phyloP scores from a whole-genome alignment of 495 filamentous ascomycete genomes.

The Lindgomyces ingoldianus region DNA sequence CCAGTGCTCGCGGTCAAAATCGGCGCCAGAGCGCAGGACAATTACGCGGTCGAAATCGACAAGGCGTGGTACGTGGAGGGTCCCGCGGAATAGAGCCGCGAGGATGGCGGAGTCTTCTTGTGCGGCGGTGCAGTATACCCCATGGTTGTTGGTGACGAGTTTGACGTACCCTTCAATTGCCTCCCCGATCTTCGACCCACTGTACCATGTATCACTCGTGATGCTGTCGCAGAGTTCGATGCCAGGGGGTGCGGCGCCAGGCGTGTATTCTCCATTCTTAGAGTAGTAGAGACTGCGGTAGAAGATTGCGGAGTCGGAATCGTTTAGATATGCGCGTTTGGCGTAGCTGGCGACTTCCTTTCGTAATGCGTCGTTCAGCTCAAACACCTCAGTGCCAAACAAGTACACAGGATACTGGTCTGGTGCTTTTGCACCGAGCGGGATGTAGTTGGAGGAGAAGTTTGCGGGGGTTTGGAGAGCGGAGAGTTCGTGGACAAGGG shows the following conservation, averaged over 20 bases:
- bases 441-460: background rate
- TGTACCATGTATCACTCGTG: slow-evolving; percentile 73
- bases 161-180: slow-evolving; percentile 64
- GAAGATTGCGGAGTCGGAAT: slow-evolving; percentile 52
- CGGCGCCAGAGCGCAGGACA: slow-evolving; percentile 70
- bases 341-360: background rate
- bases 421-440: background rate
- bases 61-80: slow-evolving; percentile 51
- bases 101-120: slow-evolving; percentile 77
- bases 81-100: slow-evolving; percentile 65
- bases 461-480: background rate
- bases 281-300: slow-evolving; percentile 61
- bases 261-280: slow-evolving; percentile 45
- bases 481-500: background rate
- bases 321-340: slow-evolving; percentile 47
- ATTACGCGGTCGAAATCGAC: slow-evolving; percentile 71
- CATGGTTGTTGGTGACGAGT: slow-evolving; percentile 67
- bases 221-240: slow-evolving; percentile 68
- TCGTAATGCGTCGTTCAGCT: background rate
- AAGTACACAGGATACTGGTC: background rate
- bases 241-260: slow-evolving; percentile 55
- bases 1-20: slow-evolving; percentile 71
- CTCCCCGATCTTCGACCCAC: slow-evolving; percentile 66
- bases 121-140: slow-evolving; percentile 67
- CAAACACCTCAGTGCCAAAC: background rate